Conservation (phyloP, 139 green algal species). For the Asterochloris erici region DNA sequence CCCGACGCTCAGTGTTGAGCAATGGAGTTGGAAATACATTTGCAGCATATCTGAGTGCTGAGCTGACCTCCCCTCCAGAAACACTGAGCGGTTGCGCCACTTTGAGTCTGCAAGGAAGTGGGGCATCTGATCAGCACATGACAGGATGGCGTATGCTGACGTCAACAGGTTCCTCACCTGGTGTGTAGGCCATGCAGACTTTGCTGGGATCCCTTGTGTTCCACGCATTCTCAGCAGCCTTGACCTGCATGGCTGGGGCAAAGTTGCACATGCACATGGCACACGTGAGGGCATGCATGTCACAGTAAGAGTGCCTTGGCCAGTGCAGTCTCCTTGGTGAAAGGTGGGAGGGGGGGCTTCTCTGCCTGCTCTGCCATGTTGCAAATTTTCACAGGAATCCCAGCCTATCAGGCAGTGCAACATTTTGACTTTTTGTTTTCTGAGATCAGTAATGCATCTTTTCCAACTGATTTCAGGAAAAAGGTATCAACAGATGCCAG, state of each 20-base stretch:
- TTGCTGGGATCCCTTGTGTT: constrained; percentile 33
- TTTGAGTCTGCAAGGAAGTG: constrained; percentile 36
- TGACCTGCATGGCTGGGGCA: constrained; percentile 7
- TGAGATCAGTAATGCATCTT: too few relatives aligned
- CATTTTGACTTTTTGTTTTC: too few relatives aligned
- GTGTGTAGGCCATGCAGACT: constrained; percentile 46
- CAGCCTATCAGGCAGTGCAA: too few relatives aligned
- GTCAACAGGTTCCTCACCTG: neutral
- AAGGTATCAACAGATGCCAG: too few relatives aligned
- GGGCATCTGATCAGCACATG: neutral
- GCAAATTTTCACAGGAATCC: too few relatives aligned
- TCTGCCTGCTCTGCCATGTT: neutral
- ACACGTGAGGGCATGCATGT: neutral
- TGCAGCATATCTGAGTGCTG: too few relatives aligned
- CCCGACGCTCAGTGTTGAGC: too few relatives aligned
- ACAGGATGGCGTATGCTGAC: neutral
- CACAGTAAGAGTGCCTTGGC: neutral
- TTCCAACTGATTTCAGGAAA: too few relatives aligned
- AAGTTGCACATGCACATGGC: neutral
- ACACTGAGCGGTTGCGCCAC: constrained; percentile 59
- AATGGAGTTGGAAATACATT: too few relatives aligned
- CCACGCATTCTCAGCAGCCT: constrained; percentile 20
- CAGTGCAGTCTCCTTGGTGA: constrained; percentile 17
- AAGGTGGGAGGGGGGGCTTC: constrained; percentile 14
- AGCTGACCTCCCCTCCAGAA: constrained; percentile 37